phyloP scores from a whole-genome alignment of 2,329 filamentous ascomycete species.

The Biscogniauxia sp. region DNA sequence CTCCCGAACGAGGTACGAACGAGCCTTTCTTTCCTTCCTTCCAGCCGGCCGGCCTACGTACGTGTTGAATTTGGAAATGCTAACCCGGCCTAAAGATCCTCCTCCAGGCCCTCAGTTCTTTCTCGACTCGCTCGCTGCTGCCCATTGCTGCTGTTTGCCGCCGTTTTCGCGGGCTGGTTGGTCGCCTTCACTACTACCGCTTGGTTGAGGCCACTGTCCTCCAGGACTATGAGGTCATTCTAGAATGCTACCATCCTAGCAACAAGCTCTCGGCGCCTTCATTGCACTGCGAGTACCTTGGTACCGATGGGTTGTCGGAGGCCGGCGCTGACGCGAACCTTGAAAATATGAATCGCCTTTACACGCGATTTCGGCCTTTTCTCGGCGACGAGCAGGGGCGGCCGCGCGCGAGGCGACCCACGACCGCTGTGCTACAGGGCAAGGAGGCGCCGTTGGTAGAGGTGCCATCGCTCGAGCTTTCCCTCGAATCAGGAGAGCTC shows the following conservation, averaged over 20 bases:
- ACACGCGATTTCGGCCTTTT: constrained; percentile 69
- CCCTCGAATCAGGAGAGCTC: constrained; percentile 66
- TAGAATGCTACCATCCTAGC: constrained; percentile 76
- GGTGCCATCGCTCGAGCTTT: constrained; percentile 57
- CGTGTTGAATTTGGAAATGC: too few species aligned
- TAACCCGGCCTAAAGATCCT: constrained; percentile 43
- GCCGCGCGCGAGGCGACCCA: constrained; percentile 23
- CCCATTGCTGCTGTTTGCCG: constrained; percentile 57
- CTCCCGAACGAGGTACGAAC: constrained; percentile 35
- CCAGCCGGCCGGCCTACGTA: too few species aligned
- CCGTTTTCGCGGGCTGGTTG: constrained; percentile 61
- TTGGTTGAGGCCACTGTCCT: constrained; percentile 58
- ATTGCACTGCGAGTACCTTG: constrained; percentile 63
- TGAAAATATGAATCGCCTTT: constrained; percentile 53
- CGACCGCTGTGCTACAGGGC: constrained; percentile 17
- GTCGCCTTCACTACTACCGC: constrained; percentile 63
- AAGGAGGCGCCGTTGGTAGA: constrained; percentile 33
- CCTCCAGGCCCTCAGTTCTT: constrained; percentile 45
- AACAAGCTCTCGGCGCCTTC: constrained; percentile 67
- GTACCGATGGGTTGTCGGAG: constrained; percentile 57
- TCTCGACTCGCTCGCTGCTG: constrained; percentile 53
- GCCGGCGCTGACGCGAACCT: constrained; percentile 36
- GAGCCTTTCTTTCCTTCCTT: background rate
- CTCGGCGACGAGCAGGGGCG: constrained; percentile 45
- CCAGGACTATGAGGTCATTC: constrained; percentile 63